A percentile compares a stretch with the other conserved stretches of the same genome.
Evolutionary conservation across 2,329 filamentous ascomycete genomes (phyloP).

Genomic region (Exserohilum turcica): DNA sequence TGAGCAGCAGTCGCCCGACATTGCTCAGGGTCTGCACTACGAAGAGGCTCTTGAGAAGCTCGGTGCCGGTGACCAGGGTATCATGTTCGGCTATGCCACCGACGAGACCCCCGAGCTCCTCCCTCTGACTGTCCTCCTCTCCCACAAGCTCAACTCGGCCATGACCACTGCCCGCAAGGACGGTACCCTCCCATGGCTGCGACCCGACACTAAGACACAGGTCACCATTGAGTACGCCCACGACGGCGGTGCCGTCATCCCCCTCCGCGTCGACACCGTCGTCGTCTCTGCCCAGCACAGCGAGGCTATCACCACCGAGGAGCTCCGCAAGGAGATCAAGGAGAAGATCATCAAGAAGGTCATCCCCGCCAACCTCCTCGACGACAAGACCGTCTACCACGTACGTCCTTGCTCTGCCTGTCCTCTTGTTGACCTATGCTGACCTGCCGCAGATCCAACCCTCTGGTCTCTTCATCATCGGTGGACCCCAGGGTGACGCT

Average conservation of each 20-base stretch:
- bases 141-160: conserved; percentile 95
- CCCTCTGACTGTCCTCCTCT: conserved; percentile 88
- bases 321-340: conserved; percentile 90
- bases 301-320: conserved; percentile 84
- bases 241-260: conserved; percentile 90
- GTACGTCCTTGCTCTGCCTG: conserved; percentile 56
- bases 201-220: conserved; percentile 99
- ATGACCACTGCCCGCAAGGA: conserved; percentile 89
- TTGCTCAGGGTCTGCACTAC: conserved; percentile 98
- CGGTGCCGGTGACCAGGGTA: conserved; percentile 98
- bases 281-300: conserved; percentile 96
- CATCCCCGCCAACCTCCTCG: conserved; percentile 90
- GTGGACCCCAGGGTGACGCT: conserved; percentile 97
- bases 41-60: conserved; percentile 97
- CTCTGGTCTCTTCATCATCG: conserved; percentile 97
- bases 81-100: conserved; percentile 99
- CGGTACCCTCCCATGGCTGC: conserved; percentile 88
- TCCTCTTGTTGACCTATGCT: conserved; percentile 10
- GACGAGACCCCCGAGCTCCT: conserved; percentile 98
- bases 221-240: conserved; percentile 99
- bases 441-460: conserved; percentile 74
- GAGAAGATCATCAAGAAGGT: conserved; percentile 97
- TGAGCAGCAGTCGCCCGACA: conserved; percentile 98
- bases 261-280: conserved; percentile 91
- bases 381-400: conserved; percentile 95